Evolutionary conservation across 495 filamentous ascomycete species (phyloP).

Genomic region (Daldinia concentrica): DNA sequence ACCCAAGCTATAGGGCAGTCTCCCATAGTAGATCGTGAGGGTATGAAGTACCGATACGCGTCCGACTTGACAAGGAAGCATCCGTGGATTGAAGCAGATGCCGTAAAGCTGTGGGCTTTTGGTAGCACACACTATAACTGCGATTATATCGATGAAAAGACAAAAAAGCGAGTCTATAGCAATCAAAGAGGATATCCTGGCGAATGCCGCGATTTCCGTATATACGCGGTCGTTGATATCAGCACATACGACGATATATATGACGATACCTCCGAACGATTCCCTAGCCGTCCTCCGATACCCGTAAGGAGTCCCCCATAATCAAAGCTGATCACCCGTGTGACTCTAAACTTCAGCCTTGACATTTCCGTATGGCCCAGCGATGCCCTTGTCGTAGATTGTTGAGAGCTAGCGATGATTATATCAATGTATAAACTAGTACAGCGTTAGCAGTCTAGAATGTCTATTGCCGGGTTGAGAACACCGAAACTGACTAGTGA

Average conservation of each 20-base stretch:
- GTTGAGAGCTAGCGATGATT: neutral
- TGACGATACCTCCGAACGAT: neutral
- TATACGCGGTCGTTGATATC: neutral
- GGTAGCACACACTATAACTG: constrained; percentile 13
- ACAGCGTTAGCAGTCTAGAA: neutral
- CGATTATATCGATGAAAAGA: constrained; percentile 1
- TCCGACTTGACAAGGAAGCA: neutral
- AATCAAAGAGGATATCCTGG: constrained; percentile 10
- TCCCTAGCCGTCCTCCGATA: neutral
- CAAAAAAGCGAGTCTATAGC: constrained; percentile 2
- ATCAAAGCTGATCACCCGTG: neutral
- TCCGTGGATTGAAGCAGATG: neutral
- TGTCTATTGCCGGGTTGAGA: neutral
- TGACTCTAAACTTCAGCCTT: neutral
- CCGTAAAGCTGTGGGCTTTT: constrained; percentile 22
- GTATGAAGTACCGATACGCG: neutral
- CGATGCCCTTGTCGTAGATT: neutral
- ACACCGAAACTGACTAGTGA: neutral
- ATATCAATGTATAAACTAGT: neutral
- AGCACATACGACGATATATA: neutral
- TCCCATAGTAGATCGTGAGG: neutral
- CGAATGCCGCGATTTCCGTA: neutral
- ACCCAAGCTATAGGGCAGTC: neutral
- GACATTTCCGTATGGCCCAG: neutral
- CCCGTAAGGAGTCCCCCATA: neutral